Base-by-base conservation (phyloP, 768 basidiomycete genomes). In the Suillus placidus region DNA sequence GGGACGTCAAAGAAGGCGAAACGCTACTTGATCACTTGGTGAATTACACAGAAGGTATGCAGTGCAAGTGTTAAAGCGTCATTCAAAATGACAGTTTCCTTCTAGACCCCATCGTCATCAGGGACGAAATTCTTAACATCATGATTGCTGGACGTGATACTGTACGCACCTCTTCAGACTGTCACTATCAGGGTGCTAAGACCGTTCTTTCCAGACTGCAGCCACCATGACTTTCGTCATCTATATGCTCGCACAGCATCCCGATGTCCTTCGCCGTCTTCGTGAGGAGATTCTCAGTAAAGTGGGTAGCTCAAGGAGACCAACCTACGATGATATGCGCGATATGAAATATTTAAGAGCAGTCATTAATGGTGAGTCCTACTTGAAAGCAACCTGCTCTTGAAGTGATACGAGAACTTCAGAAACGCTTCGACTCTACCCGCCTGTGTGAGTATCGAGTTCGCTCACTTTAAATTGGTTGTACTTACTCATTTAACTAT, bases 1-100 rank as follows among this genome's bases (percentile, higher is more conserved):
- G 64, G 45, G 79, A 73, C 57, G 72, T 77, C 65, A 51, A 70
- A 66, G 84, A 85, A 57, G 79, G 77, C 2, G 80, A 80, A 63
- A 84, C 79, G 1, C 72, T 87, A 30, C 71, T 87, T 68, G 84
- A 85, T 62, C 84, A 87, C 73, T 69, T 88, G 66, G 80, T 86
- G n/a, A 80, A 81, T 42, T 80, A 80, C 43, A 88, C 85, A 1
- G 79, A 87, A 70, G 84, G 86, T 86, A 37, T 60, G 76, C 66
- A 45, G 18, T 67, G 52, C 26, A 13, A 51, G 12, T 14, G 12
- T 30, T 14, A 58, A 40, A 5, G 6, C 4, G 32, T 9, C 37
- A 18, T 13, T 20, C 40, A 13, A 23, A 18, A 18, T 49, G 45
- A 63, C 65, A 51, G n/a, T 13, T 56, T 49, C 23, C 23, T 10